Evolutionary conservation across 2,329 filamentous ascomycete species (phyloP), one percentile per base, ranked within the genome.

Genomic region (Thielaviopsis populi): DNA sequence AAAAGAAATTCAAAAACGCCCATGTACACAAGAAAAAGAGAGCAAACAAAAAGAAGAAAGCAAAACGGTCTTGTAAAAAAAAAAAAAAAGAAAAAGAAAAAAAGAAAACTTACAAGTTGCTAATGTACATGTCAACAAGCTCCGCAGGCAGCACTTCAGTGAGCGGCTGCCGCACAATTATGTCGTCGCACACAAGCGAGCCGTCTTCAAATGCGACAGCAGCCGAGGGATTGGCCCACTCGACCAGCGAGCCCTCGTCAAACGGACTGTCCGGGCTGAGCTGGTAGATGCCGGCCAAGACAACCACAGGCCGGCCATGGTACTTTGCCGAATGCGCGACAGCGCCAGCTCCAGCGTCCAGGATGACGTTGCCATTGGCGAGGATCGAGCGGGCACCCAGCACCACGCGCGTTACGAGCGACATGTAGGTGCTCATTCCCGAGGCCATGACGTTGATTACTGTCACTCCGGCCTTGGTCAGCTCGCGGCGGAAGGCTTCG

Each of bases 401-500:
- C 59, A 99, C 88, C 67, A 99, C 92, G 76, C 96, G 96, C 79
- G 92, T 95, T 69, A 96, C 89, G 66, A 88, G 85, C 8, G 91
- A 88, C 89, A 99, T 97, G 70, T 97, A 88, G 0, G 91, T 91
- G 76, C 91, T 95, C 63, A 95, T 82, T 10, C 90, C 88, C 7
- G 85, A 87, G 73, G 95, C 91, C 53, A 89, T 85, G 63, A 97
- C 85, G 66, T 89, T 82, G 69, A 96, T 88, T 50, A 95, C 87
- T 1, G 84, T 87, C 63, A 95, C 88, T 30, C 91, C 91, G 42
- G 86, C 83, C 0, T 85, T 82, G 3, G 83, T 84, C 66, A 97
- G 80, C 59, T 90, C 85, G 74, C 94, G 95, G 58, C 84, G 83
- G 74, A 96, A 82, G 59, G 80, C 75, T 8, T 77, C 75, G 64